Evolutionary conservation across 1,139 yeast species (phyloP).

Genomic region (Geotrichum bryndzae): DNA sequence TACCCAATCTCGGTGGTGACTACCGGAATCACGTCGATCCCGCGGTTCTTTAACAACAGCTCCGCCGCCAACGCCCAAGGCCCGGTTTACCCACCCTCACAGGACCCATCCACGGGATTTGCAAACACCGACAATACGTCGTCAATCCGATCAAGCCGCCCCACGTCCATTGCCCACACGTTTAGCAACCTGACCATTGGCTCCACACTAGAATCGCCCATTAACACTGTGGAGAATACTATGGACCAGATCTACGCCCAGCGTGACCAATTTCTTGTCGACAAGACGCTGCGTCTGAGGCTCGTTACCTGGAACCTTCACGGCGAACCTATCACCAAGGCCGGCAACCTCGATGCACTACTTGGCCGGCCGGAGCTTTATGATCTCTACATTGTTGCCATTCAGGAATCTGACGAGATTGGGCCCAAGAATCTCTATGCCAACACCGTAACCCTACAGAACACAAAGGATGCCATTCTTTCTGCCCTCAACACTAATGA

Average conservation of each 20-base stretch:
- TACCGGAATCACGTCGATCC: background rate
- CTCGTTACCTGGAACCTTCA: conserved; percentile 12
- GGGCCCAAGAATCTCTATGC: conserved; percentile 41
- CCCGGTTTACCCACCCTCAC: background rate
- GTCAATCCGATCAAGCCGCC: background rate
- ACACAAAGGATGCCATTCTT: conserved; percentile 36
- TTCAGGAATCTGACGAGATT: conserved; percentile 52
- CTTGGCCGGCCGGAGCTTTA: conserved; percentile 17
- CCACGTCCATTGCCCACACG: background rate
- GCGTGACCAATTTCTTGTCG: background rate
- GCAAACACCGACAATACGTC: background rate
- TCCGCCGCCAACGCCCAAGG: background rate
- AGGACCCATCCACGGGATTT: background rate
- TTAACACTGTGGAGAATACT: background rate
- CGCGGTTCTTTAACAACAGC: background rate
- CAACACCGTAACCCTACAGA: conserved; percentile 38
- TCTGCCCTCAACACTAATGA: conserved; percentile 19
- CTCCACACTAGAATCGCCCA: background rate
- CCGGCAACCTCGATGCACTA: conserved; percentile 1
- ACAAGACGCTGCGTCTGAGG: background rate
- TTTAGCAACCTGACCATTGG: background rate
- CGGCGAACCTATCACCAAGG: conserved; percentile 14
- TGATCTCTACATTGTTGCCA: conserved; percentile 42
- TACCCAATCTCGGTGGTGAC: background rate
- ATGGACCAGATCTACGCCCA: background rate